phyloP scores from a whole-genome alignment of 352 stramenopile genomes.

The Globisporangium canariense region DNA sequence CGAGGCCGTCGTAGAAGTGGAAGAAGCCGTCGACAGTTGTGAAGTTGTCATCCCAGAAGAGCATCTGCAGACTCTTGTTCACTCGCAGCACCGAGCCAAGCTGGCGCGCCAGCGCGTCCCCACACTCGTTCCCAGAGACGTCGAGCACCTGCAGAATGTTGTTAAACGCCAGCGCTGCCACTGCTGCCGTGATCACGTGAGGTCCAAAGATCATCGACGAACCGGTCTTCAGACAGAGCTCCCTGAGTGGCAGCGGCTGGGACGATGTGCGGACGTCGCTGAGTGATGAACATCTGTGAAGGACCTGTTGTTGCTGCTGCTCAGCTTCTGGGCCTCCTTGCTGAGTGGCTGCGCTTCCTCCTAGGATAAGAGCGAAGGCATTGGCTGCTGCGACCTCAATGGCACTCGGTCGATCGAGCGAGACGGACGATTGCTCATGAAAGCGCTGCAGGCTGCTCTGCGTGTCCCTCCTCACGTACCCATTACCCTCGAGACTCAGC shows the following conservation, averaged over 20 bases:
- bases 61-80: conserved; percentile 54
- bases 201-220: conserved; percentile 50
- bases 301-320: not conserved
- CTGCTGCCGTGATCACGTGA: conserved; percentile 39
- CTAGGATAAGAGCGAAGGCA: conserved; percentile 41
- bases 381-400: conserved; percentile 44
- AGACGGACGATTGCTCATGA: conserved; percentile 10
- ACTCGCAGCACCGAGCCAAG: conserved; percentile 43
- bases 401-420: conserved; percentile 14
- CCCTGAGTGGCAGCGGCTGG: conserved; percentile 40
- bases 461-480: conserved; percentile 34
- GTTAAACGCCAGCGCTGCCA: conserved; percentile 41
- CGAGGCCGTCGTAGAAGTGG: conserved; percentile 56
- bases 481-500: conserved; percentile 72
- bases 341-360: conserved; percentile 5
- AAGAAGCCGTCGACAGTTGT: conserved; percentile 69
- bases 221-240: conserved; percentile 56
- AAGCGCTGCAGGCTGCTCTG: conserved; percentile 18
- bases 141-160: conserved; percentile 59
- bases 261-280: conserved; percentile 5
- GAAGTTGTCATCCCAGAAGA: conserved; percentile 81
- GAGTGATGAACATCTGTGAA: not conserved
- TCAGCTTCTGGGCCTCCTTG: not conserved
- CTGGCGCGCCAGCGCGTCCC: conserved; percentile 46
- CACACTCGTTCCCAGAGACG: conserved; percentile 70